phyloP scores from a whole-genome alignment of 2,329 filamentous ascomycete genomes.

The Zymoseptoria brevis region DNA sequence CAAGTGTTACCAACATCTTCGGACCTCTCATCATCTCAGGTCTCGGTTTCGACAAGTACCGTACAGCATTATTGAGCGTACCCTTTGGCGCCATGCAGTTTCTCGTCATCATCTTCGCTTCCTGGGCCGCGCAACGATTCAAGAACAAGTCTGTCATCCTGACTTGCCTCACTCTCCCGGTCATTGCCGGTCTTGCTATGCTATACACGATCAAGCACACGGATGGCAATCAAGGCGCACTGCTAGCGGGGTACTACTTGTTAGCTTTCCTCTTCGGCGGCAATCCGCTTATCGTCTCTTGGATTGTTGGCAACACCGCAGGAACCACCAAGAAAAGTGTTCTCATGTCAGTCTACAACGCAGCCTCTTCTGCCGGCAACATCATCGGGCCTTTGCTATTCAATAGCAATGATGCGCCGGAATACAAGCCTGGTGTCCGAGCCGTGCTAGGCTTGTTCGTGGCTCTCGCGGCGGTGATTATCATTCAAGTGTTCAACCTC shows the following conservation, averaged over 20 bases:
- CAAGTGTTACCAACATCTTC: slow-evolving; percentile 56
- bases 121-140: slow-evolving; percentile 51
- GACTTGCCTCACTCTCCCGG: slow-evolving; percentile 47
- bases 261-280: slow-evolving; percentile 59
- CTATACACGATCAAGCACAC: slow-evolving; percentile 47
- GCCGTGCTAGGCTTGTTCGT: slow-evolving; percentile 49
- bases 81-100: slow-evolving; percentile 58
- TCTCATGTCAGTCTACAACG: slow-evolving; percentile 57
- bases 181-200: slow-evolving; percentile 52
- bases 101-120: slow-evolving; percentile 50
- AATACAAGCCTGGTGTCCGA: slow-evolving; percentile 51
- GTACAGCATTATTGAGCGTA: slow-evolving; percentile 56
- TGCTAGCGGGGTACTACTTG: slow-evolving; percentile 57
- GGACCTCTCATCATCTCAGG: slow-evolving; percentile 54
- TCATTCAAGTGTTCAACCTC: slow-evolving; percentile 49
- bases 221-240: slow-evolving; percentile 36
- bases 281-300: slow-evolving; percentile 58
- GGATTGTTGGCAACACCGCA: slow-evolving; percentile 62
- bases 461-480: slow-evolving; percentile 45
- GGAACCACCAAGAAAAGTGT: slow-evolving; percentile 61
- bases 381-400: slow-evolving; percentile 61
- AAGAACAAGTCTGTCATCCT: slow-evolving; percentile 52
- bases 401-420: slow-evolving; percentile 48
- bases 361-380: slow-evolving; percentile 52
- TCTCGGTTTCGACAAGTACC: slow-evolving; percentile 52